Percentiles rank a stretch among this genome's conserved stretches.
phyloP scores from a whole-genome alignment of 768 basidiomycete genomes.

The Auriculariales sp. region DNA sequence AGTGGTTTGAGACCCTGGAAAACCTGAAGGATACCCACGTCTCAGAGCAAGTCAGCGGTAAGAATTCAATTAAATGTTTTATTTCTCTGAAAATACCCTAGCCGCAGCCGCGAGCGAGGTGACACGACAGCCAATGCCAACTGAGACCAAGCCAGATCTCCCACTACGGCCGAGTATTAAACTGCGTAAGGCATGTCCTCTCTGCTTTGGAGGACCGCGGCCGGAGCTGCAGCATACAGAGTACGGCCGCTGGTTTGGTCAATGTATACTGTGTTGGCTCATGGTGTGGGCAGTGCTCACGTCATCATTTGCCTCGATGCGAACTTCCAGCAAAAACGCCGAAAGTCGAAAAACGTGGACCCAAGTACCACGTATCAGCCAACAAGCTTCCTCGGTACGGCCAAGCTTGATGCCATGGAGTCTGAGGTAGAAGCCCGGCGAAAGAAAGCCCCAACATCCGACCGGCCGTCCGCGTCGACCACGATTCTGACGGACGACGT shows the following conservation, averaged over 20 bases:
- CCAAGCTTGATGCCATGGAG: background rate
- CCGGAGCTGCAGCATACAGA: background rate
- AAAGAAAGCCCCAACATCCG: background rate
- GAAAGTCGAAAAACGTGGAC: background rate
- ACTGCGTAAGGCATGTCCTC: background rate
- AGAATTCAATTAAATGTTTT: background rate
- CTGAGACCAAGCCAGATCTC: background rate
- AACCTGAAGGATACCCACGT: background rate
- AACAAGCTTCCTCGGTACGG: background rate
- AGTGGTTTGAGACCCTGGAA: background rate
- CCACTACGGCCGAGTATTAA: background rate
- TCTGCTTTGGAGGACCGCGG: conserved; percentile 1
- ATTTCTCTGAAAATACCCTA: background rate
- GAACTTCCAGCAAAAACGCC: conserved; percentile 5
- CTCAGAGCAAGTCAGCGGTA: background rate
- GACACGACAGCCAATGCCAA: background rate
- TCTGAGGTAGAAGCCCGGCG: conserved; percentile 1
- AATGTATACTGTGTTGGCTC: background rate
- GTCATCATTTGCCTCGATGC: conserved; percentile 2
- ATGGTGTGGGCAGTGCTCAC: background rate
- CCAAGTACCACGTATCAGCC: background rate
- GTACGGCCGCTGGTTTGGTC: background rate
- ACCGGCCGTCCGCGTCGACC: too few species aligned
- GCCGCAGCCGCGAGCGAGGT: background rate
- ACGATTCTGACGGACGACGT: background rate